These are phyloP conservation scores for Penicillium sp. DNA, from an alignment of 2,329 filamentous ascomycete species.

Conservation along the genomic window DNA sequence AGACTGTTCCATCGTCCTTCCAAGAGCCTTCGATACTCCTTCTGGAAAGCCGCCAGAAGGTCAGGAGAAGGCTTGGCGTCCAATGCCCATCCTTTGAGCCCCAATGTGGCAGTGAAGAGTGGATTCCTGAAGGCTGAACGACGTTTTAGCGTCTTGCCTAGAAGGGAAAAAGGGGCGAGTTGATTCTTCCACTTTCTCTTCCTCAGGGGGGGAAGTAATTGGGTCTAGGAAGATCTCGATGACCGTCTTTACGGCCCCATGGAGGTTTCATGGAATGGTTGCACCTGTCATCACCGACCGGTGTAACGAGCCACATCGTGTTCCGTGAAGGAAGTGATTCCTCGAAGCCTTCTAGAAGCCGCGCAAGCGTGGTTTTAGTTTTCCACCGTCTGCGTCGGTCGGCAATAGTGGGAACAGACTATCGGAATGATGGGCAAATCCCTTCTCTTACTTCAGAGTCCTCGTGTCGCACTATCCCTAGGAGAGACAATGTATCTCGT, in stretches of 20 bases:
- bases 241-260: too few species aligned
- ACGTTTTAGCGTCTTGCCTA: slow-evolving; percentile 11
- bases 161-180: slow-evolving; percentile 13
- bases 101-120: slow-evolving; percentile 14
- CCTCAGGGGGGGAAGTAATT: too few species aligned
- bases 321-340: slow-evolving; percentile 8
- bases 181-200: too few species aligned
- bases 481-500: slow-evolving; percentile 12
- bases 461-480: slow-evolving; percentile 13
- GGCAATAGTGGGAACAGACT: slow-evolving; percentile 21
- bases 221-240: too few species aligned
- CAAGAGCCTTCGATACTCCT: slow-evolving; percentile 19
- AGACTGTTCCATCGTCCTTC: slow-evolving; percentile 9
- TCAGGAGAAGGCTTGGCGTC: slow-evolving; percentile 24
- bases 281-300: not conserved
- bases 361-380: slow-evolving; percentile 19
- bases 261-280: not conserved
- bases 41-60: slow-evolving; percentile 25
- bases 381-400: slow-evolving; percentile 24
- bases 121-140: slow-evolving; percentile 17
- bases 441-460: slow-evolving; percentile 2
- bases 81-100: slow-evolving; percentile 11
- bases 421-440: slow-evolving; percentile 17
- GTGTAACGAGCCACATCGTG: slow-evolving; percentile 13
- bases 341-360: slow-evolving; percentile 34